Percentiles rank a stretch among this genome's conserved stretches.
Evolutionary conservation across 176 grass and related monocot genomes (phyloP).

Genomic region (Avena atlantica): DNA sequence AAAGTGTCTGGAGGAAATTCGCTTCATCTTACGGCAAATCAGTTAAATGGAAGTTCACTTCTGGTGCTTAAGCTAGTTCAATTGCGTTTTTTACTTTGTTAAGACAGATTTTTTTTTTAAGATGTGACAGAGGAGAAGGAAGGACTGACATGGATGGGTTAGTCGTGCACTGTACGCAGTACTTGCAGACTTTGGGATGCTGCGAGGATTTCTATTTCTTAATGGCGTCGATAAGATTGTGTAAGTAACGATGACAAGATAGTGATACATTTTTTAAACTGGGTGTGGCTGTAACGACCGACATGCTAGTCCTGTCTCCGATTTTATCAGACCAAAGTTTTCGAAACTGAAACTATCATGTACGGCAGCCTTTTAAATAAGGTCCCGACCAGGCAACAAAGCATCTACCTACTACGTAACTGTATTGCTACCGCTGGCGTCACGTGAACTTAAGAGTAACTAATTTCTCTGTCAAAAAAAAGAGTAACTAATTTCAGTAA

Average conservation of each 20-base stretch:
- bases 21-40: too few relatives aligned
- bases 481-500: not conserved
- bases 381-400: not conserved
- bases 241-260: not conserved
- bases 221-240: not conserved
- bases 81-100: not conserved
- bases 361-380: not conserved
- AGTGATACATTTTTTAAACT: not conserved
- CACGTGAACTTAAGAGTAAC: not conserved
- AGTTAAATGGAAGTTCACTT: too few relatives aligned
- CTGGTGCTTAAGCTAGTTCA: not conserved
- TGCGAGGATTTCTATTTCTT: not conserved
- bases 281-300: not conserved
- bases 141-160: constrained; percentile 10
- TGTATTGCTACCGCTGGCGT: not conserved
- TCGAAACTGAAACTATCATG: not conserved
- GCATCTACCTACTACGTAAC: not conserved
- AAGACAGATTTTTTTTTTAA: not conserved
- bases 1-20: not conserved
- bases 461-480: not conserved
- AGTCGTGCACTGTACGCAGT: not conserved
- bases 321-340: not conserved
- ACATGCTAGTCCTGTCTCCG: not conserved
- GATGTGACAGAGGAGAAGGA: not conserved
- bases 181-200: not conserved